Conservation (phyloP, 2,329 filamentous ascomycete genomes). For the Botrytis medusae region DNA sequence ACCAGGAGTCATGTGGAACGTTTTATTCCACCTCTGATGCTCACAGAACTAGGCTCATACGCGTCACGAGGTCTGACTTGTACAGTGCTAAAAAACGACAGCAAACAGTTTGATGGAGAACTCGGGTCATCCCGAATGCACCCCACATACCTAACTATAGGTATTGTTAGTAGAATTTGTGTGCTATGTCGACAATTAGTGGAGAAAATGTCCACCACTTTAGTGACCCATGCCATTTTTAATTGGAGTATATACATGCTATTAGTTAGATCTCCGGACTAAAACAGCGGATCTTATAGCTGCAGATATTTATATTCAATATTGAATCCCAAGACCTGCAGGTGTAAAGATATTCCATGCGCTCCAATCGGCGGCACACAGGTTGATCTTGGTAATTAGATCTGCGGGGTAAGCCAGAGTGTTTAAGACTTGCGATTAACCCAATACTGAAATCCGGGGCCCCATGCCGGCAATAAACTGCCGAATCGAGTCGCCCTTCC, state of each 20-base stretch:
- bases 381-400: background rate
- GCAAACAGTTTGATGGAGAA: background rate
- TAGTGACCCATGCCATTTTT: background rate
- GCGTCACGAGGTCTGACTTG: background rate
- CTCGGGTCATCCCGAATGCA: background rate
- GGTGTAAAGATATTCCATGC: background rate
- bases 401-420: background rate
- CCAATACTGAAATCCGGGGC: background rate
- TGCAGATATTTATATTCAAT: constrained; percentile 1
- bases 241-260: background rate
- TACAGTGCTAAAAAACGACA: background rate
- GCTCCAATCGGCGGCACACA: background rate
- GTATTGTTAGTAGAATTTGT: background rate
- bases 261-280: background rate
- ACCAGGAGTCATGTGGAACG: background rate
- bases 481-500: background rate
- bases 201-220: constrained; percentile 2
- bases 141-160: background rate
- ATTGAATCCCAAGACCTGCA: background rate
- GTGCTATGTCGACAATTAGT: background rate
- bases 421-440: background rate
- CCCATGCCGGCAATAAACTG: background rate
- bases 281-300: background rate
- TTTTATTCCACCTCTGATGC: constrained; percentile 16
- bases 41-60: background rate